Conservation (phyloP, 352 stramenopile species). For the Pythium sukuiense region DNA sequence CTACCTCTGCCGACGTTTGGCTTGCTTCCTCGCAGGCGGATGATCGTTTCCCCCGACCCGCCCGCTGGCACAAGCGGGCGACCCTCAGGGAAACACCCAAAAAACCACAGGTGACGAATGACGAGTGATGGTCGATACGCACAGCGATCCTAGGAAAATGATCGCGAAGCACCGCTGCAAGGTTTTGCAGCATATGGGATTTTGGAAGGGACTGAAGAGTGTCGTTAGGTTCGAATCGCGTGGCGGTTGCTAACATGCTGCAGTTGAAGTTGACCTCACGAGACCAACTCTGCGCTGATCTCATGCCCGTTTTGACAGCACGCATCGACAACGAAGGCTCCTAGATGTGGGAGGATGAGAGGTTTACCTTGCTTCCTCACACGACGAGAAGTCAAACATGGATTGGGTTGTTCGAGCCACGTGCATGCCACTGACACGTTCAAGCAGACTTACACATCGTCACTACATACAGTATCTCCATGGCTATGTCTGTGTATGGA, state of each 20-base stretch:
- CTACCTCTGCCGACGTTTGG: background rate
- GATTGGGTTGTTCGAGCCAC: too few relatives aligned
- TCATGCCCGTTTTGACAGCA: too few relatives aligned
- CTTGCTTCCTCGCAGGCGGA: constrained; percentile 2
- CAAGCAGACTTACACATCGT: too few relatives aligned
- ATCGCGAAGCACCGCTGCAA: constrained; percentile 4
- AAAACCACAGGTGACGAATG: constrained; percentile 5
- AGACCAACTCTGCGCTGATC: constrained; percentile 3
- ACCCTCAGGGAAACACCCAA: constrained; percentile 31
- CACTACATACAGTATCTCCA: too few relatives aligned
- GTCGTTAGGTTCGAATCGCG: constrained; percentile 5
- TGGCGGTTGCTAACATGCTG: constrained; percentile 9
- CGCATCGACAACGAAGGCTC: too few relatives aligned
- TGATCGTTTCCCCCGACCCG: background rate
- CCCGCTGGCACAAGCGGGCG: constrained; percentile 8
- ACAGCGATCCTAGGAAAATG: too few relatives aligned
- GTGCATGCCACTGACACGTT: too few relatives aligned
- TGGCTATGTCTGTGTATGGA: too few relatives aligned
- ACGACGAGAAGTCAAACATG: too few relatives aligned
- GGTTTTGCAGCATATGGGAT: constrained; percentile 15
- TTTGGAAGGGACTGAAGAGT: background rate
- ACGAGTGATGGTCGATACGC: constrained; percentile 31
- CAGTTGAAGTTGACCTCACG: constrained; percentile 10
- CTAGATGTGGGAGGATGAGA: too few relatives aligned
- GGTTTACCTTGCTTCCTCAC: too few relatives aligned